phyloP scores from a whole-genome alignment of 208 protist genomes.

The Naegleria lovaniensis region DNA sequence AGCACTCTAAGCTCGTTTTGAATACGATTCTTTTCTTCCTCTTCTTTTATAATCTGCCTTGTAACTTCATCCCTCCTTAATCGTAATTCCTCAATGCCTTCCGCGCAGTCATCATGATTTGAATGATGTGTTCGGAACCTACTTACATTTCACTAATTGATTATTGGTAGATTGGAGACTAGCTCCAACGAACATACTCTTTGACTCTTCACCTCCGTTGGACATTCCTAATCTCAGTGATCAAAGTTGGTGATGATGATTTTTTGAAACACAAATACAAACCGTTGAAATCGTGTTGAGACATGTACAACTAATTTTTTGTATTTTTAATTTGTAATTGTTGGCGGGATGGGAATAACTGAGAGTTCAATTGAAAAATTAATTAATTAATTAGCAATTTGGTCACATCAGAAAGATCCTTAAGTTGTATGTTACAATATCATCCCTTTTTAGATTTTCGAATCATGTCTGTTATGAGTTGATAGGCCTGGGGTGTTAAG shows the following conservation, averaged over 20 bases:
- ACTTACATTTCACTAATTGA: constrained; percentile 35
- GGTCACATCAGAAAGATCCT: too few relatives aligned
- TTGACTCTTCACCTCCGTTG: background rate
- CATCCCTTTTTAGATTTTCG: background rate
- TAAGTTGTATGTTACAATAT: background rate
- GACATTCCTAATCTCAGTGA: background rate
- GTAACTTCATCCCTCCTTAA: constrained; percentile 62
- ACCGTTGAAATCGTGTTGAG: background rate
- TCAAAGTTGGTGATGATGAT: background rate
- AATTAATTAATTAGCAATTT: too few relatives aligned
- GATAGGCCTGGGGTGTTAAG: background rate
- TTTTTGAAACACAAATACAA: background rate
- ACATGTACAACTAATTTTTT: background rate
- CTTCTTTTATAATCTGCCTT: constrained; percentile 60
- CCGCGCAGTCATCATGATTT: background rate
- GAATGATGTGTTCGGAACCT: background rate
- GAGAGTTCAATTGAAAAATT: too few relatives aligned
- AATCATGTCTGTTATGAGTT: background rate
- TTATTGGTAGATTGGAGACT: constrained; percentile 41
- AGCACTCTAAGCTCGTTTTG: constrained; percentile 41
- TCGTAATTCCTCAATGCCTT: constrained; percentile 70
- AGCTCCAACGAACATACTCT: constrained; percentile 14
- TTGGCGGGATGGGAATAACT: too few relatives aligned
- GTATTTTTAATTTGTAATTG: background rate
- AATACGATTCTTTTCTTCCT: constrained; percentile 48